phyloP scores from a whole-genome alignment of 371 early-diverging fungal genomes.

The Mucor velutinosus region DNA sequence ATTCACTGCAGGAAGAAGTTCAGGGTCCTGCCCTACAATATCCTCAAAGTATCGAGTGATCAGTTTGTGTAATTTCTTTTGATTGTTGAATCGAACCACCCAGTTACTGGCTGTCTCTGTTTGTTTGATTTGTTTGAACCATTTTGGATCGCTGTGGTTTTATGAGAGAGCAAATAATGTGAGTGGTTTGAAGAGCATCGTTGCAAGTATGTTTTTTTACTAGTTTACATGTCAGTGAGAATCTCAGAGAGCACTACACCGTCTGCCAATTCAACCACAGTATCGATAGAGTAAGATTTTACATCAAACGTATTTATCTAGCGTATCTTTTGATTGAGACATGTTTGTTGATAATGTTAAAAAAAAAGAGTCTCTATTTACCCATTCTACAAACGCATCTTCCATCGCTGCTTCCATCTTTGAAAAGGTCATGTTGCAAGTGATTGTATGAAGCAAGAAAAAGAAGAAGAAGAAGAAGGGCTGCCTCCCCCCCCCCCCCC shows the following conservation, averaged over 20 bases:
- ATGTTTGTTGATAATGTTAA: background rate
- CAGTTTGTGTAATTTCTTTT: slow-evolving; percentile 87
- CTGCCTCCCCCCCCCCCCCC: background rate
- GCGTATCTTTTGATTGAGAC: slow-evolving; percentile 2
- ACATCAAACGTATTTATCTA: slow-evolving; percentile 78
- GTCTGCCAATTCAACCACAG: slow-evolving; percentile 79
- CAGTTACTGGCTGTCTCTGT: slow-evolving; percentile 82
- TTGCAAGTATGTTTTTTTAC: background rate
- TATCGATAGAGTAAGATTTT: slow-evolving; percentile 63
- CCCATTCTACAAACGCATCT: slow-evolving; percentile 62
- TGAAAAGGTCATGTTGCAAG: slow-evolving; percentile 44
- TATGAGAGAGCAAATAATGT: background rate
- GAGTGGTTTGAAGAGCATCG: too few relatives aligned
- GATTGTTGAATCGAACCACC: slow-evolving; percentile 89
- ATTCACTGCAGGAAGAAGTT: slow-evolving; percentile 61
- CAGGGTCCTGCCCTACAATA: slow-evolving; percentile 69
- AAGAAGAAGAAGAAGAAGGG: background rate
- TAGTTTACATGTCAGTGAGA: slow-evolving; percentile 79
- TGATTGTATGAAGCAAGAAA: background rate
- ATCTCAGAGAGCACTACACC: slow-evolving; percentile 81
- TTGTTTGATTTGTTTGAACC: slow-evolving; percentile 77
- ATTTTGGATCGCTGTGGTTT: slow-evolving; percentile 74
- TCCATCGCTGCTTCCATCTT: slow-evolving; percentile 55
- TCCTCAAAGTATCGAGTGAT: slow-evolving; percentile 88
- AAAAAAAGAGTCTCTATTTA: slow-evolving; percentile 14